Conservation (phyloP, 2,329 filamentous ascomycete species). For the Colletotrichum cuscutae region DNA sequence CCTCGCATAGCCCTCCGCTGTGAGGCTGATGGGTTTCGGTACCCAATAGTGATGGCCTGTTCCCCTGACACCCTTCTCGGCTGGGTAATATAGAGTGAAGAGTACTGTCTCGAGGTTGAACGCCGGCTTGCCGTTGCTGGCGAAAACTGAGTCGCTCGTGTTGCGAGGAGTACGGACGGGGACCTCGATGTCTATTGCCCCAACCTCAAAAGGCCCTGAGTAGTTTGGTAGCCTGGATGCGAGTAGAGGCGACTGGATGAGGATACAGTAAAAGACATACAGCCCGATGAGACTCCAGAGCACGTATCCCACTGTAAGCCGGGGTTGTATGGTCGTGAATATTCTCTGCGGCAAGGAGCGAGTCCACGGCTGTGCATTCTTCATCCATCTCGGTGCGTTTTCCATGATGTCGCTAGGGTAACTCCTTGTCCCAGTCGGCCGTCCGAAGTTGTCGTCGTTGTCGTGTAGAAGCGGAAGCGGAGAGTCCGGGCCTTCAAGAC, state of each 20-base stretch:
- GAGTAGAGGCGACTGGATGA: constrained; percentile 53
- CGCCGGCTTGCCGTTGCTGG: constrained; percentile 47
- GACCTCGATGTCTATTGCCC: constrained; percentile 59
- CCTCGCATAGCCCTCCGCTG: constrained; percentile 57
- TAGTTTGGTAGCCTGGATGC: constrained; percentile 56
- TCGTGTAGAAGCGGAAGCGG: constrained; percentile 8
- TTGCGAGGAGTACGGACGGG: constrained; percentile 46
- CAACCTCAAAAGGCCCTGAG: constrained; percentile 56
- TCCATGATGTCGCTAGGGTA: neutral
- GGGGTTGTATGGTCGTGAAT: constrained; percentile 40
- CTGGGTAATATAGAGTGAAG: constrained; percentile 61
- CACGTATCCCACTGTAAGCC: constrained; percentile 48
- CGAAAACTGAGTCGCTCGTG: constrained; percentile 47
- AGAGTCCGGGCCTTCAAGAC: constrained; percentile 15
- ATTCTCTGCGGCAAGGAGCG: neutral
- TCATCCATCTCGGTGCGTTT: constrained; percentile 17
- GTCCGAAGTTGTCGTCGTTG: neutral
- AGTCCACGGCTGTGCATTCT: neutral
- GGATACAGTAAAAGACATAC: constrained; percentile 52
- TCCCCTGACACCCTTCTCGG: constrained; percentile 42
- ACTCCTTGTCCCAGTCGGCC: neutral
- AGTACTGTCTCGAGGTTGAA: constrained; percentile 59
- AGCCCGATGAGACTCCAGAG: constrained; percentile 40
- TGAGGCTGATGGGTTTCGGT: constrained; percentile 53
- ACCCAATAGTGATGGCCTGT: constrained; percentile 54